phyloP scores from a whole-genome alignment of 441 rosid genomes.

The Pelargonium cotyledonis region DNA sequence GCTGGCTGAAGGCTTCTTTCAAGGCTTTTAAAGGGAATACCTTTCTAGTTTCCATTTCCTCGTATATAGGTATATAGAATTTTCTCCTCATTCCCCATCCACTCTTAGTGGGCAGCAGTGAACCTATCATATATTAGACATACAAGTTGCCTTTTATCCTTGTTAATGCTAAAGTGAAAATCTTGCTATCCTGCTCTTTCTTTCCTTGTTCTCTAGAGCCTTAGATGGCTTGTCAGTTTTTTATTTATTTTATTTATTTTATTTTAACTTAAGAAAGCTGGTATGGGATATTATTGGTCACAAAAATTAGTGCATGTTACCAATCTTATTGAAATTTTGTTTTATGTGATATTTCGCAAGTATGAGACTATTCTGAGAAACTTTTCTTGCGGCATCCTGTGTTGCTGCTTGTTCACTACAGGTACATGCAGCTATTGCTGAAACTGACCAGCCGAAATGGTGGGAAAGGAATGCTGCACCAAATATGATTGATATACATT shows the following conservation, averaged over 20 bases:
- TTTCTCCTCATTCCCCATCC: not conserved
- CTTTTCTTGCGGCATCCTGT: not conserved
- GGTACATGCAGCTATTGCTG: conserved; percentile 61
- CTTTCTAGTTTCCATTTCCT: not conserved
- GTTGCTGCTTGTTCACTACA: conserved; percentile 23
- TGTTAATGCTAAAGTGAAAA: not conserved
- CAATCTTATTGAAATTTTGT: too few species aligned
- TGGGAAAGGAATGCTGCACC: conserved; percentile 87
- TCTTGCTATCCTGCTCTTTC: not conserved
- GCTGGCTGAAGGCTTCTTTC: not conserved
- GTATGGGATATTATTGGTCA: too few species aligned
- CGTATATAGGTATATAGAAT: not conserved
- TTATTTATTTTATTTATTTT: too few species aligned
- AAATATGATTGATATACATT: conserved; percentile 89
- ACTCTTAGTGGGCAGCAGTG: not conserved
- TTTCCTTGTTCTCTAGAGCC: not conserved
- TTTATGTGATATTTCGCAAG: too few species aligned
- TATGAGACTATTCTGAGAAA: too few species aligned
- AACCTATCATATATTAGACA: not conserved
- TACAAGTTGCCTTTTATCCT: not conserved
- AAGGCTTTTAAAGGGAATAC: not conserved
- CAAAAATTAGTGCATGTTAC: too few species aligned
- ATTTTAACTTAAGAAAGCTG: too few species aligned
- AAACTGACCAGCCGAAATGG: conserved; percentile 88
- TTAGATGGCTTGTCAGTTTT: not conserved